A percentile compares a stretch with the other conserved stretches of the same genome.
Evolutionary conservation across 1,139 yeast species (phyloP).

Genomic region (Blastobotrys apis): DNA sequence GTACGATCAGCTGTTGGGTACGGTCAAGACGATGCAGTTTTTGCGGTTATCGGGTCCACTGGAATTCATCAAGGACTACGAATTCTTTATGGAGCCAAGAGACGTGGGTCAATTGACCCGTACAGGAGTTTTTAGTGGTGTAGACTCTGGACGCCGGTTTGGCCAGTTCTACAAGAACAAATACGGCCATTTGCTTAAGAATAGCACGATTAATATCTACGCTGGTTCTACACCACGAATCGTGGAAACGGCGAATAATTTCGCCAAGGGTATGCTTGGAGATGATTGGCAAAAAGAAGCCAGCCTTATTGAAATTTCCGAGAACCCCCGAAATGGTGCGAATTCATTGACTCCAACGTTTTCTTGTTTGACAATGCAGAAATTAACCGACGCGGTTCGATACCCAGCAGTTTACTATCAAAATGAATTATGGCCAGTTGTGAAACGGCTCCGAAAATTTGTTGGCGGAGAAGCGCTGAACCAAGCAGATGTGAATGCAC

Average conservation of each 20-base stretch:
- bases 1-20: constrained; percentile 7
- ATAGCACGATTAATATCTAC: constrained; percentile 15
- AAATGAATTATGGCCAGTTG: constrained; percentile 1
- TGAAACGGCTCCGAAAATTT: constrained; percentile 11
- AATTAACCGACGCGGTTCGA: constrained; percentile 5
- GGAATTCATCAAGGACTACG: constrained; percentile 17
- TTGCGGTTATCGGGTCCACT: constrained; percentile 16
- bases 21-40: constrained; percentile 9
- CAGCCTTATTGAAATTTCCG: constrained; percentile 8
- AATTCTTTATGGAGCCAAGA: constrained; percentile 10
- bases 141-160: constrained; percentile 10
- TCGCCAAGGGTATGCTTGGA: constrained; percentile 18
- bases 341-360: constrained; percentile 15
- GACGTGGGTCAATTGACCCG: constrained; percentile 19
- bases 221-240: constrained; percentile 19
- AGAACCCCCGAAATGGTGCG: constrained; percentile 10
- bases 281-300: constrained; percentile 5
- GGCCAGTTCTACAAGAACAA: constrained; percentile 14
- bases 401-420: constrained; percentile 11
- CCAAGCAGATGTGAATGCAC: constrained; percentile 14
- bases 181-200: constrained; percentile 13
- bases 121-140: constrained; percentile 21
- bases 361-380: constrained; percentile 10
- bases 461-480: constrained; percentile 1
- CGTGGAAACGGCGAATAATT: constrained; percentile 18